These are phyloP conservation scores for Marasmius tenuissimus DNA, from an alignment of 1,284 basidiomycete genomes.

Conservation along the genomic window DNA sequence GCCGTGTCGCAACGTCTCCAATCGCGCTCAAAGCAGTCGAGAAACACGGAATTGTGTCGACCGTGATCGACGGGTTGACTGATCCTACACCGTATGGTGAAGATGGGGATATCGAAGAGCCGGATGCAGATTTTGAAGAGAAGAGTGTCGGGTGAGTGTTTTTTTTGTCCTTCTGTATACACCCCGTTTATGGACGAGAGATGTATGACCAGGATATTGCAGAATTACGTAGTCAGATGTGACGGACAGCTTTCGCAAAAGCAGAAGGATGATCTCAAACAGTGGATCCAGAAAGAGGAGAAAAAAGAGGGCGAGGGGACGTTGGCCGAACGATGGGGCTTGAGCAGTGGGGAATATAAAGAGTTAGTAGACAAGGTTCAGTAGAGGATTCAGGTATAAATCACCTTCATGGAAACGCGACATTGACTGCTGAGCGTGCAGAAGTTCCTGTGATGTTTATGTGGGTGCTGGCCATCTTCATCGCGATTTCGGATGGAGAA, in stretches of 20 bases:
- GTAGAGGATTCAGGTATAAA: not conserved
- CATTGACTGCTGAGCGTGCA: too few species aligned
- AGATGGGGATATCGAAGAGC: slow-evolving; percentile 63
- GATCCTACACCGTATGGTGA: slow-evolving; percentile 61
- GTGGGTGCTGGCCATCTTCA: too few species aligned
- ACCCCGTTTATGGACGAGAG: not conserved
- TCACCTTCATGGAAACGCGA: too few species aligned
- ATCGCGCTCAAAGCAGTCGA: slow-evolving; percentile 50
- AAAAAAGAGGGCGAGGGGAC: slow-evolving; percentile 17
- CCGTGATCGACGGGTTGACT: slow-evolving; percentile 44
- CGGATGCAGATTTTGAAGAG: slow-evolving; percentile 81
- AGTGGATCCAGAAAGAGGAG: slow-evolving; percentile 32
- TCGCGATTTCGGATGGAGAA: too few species aligned
- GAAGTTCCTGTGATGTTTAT: too few species aligned
- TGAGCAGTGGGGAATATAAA: slow-evolving; percentile 30
- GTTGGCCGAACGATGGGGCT: slow-evolving; percentile 32
- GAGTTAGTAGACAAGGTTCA: slow-evolving; percentile 19
- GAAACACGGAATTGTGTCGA: slow-evolving; percentile 41
- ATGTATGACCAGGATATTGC: slow-evolving; percentile 41
- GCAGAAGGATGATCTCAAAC: slow-evolving; percentile 43
- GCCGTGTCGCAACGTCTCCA: slow-evolving; percentile 48
- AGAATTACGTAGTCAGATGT: slow-evolving; percentile 53
- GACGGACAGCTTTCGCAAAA: slow-evolving; percentile 36
- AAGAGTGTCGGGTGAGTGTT: slow-evolving; percentile 64
- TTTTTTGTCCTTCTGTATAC: not conserved